Percentiles rank a stretch among this genome's conserved stretches.
These are phyloP conservation scores for Coccomyxa sp. DNA, from an alignment of 139 green algal species.

Conservation along the genomic window DNA sequence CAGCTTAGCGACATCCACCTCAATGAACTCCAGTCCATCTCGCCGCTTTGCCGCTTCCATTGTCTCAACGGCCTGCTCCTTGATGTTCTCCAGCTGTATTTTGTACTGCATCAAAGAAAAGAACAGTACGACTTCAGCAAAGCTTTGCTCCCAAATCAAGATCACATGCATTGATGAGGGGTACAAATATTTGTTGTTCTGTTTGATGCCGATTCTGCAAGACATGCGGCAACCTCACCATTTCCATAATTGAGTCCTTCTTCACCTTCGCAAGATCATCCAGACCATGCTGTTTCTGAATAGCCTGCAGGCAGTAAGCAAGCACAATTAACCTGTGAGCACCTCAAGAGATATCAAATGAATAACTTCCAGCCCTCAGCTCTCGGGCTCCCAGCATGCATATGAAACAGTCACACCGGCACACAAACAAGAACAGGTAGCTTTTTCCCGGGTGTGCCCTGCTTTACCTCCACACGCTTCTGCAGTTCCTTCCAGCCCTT, in stretches of 20 bases:
- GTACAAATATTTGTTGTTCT: too few species aligned
- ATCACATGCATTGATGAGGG: not conserved
- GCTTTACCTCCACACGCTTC: conserved; percentile 3
- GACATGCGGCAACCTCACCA: conserved; percentile 14
- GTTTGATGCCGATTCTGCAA: not conserved
- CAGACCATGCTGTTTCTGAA: conserved; percentile 36
- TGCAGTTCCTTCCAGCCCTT: conserved; percentile 33
- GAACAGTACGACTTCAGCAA: not conserved
- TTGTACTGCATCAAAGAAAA: conserved; percentile 16
- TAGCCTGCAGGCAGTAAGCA: conserved; percentile 17
- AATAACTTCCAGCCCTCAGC: too few species aligned
- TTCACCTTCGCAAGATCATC: conserved; percentile 33
- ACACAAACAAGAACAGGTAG: too few species aligned
- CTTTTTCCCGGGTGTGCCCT: too few species aligned
- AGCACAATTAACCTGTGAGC: too few species aligned
- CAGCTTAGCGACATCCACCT: conserved; percentile 5
- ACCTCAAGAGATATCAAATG: too few species aligned
- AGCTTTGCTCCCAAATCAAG: not conserved
- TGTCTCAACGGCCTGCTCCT: conserved; percentile 2
- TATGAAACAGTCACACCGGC: too few species aligned
- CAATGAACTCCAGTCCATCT: conserved; percentile 12
- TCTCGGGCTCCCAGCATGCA: too few species aligned
- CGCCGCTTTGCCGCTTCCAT: conserved; percentile 21
- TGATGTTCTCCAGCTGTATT: conserved; percentile 6
- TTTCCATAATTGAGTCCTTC: conserved; percentile 41